Evolutionary conservation across 306 rosid species (phyloP), one percentile per base, ranked within the genome.

Genomic region (Vicia faba): DNA sequence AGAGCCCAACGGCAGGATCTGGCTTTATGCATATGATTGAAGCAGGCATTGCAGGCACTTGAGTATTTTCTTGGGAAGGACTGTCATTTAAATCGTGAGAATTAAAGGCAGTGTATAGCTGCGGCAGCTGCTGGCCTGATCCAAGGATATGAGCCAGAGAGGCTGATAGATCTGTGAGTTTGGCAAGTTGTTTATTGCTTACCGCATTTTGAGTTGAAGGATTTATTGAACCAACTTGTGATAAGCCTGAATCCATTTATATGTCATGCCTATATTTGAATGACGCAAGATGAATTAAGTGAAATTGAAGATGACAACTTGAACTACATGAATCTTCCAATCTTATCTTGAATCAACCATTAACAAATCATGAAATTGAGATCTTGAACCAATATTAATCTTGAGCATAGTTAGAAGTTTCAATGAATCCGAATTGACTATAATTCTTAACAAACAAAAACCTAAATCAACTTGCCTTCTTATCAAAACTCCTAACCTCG

Each of bases 131-230:
- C 78, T 82, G 92, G 20, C 86, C 84, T 70, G 81, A 67, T 72
- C 88, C 99, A 67, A 93, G 86, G 33, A 86, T 71, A 68, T 90
- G 96, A 50, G 86, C 97, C 66, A 93, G 82, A 69, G 99, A 93
- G 58, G 86, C 92, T 23, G 97, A 84, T 55, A 93, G 89, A 68
- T 78, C 79, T 41, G 78, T 78, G 36, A 93, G 81, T 39, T 86
- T 83, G 31, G 80, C 68, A 60, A 86, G 81, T 65, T 88, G 96
- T 45, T 86, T 91, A 18, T 80, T 79, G 64, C 86, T 85, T 54
- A 82, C 96, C 20, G 39, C 14, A 4, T 69, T 78, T 63, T 75
- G 84, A 45, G 82, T 44, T 61, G 86, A 71, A 75, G 86, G 69
- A 63, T 63, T 80, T 70, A 75, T 85, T 38, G 88, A 49, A 57